These are phyloP conservation scores for Puccinia coronata DNA, from an alignment of 1,284 basidiomycete species.

Conservation along the genomic window DNA sequence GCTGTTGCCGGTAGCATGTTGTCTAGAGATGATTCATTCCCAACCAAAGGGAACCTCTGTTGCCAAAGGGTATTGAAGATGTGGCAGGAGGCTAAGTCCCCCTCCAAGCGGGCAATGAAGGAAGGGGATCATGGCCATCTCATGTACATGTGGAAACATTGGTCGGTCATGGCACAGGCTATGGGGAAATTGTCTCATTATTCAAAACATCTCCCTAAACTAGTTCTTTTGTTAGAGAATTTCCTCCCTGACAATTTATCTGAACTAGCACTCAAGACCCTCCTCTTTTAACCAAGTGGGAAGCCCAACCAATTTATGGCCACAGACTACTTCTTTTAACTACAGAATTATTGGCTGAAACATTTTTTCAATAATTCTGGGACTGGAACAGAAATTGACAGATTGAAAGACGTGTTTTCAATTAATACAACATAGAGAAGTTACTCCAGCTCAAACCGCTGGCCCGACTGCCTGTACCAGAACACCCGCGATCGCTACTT, in stretches of 20 bases:
- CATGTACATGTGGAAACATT: background rate
- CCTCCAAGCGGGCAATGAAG: background rate
- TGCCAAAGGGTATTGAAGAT: background rate
- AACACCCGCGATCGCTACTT: too few species aligned
- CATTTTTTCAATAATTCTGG: slow-evolving; percentile 27
- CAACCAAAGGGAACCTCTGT: background rate
- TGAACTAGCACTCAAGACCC: background rate
- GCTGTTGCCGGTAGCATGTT: background rate
- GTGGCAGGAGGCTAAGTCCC: background rate
- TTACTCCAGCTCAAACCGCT: too few species aligned
- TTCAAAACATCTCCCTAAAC: background rate
- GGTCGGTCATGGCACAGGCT: slow-evolving; percentile 6
- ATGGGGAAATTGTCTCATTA: background rate
- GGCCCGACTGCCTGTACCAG: too few species aligned
- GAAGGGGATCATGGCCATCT: slow-evolving; percentile 13
- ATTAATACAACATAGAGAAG: too few species aligned
- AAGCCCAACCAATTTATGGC: background rate
- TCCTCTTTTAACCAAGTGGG: background rate
- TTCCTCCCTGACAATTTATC: background rate
- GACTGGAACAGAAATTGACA: background rate
- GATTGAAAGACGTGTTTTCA: slow-evolving; percentile 9
- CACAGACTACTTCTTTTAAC: slow-evolving; percentile 5
- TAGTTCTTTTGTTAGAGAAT: background rate
- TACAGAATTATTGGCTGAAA: slow-evolving; percentile 33
- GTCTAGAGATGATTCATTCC: too few species aligned